Base-by-base conservation (phyloP, 2,329 filamentous ascomycete genomes). In the Diaporthe longicolla region DNA sequence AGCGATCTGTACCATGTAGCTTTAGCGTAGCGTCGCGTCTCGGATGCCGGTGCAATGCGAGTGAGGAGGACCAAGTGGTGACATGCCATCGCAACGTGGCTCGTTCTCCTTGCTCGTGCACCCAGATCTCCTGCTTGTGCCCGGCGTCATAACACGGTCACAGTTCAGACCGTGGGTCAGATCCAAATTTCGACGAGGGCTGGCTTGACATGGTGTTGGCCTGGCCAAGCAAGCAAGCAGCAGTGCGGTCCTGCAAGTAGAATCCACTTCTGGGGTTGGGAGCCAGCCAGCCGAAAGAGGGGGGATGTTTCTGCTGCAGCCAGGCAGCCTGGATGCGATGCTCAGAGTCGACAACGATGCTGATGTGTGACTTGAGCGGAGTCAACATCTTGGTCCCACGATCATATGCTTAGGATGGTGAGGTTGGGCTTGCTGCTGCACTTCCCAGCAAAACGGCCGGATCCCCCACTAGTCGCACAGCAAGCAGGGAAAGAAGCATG, bases 31-130 rank as follows among this genome's bases (percentile, higher is more conserved):
- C 26, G 59, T 66, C 48, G 63, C 63, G 48, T 68, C 63, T 35
- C 63, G 63, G 63, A 35, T 68, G 48, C 63, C 63, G 32, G 48
- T 26, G 63, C 48, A 68, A 45, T n/a, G 29, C n/a, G 45, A 66
- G 45, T 29, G 63, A 66, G 58, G 45, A 61, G 24, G 29, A 66
- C 43, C 45, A 66, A 66, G 29, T 66, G 61, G 43, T 63, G 29
- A 40, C 63, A 65, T 48, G 55, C 40, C 63, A 50, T 52, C 70
- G 73, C 74, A 74, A 75, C 72, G 74, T 75, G 74, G 72, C 74
- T 70, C 54, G 45, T 68, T 24, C 68, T 68, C 63, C 45, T 55
- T 52, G 45, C 48, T 37, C 32, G 63, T 54, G 24, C 32, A 10
- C 63, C 48, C 26, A 17, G 32, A 68, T 68, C 32, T 52, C 43